phyloP scores from a whole-genome alignment of 176 grass and related monocot species.

The Phyllostachys edulis region DNA sequence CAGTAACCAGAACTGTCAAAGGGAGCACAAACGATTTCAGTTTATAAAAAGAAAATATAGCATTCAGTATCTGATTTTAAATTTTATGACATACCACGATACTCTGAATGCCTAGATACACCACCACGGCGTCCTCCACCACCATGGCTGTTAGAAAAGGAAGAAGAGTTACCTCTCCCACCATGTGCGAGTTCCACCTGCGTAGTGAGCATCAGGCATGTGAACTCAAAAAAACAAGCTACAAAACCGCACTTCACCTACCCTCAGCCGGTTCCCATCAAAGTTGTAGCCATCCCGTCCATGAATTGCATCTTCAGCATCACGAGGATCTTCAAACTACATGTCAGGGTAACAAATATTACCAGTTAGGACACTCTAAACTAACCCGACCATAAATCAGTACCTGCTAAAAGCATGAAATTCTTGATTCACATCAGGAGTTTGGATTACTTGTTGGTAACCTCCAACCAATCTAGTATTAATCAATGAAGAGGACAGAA shows the following conservation, averaged over 20 bases:
- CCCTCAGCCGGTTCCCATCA: conserved; percentile 68
- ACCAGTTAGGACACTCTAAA: background rate
- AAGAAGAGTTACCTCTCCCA: conserved; percentile 60
- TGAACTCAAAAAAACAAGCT: background rate
- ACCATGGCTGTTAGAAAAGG: conserved; percentile 40
- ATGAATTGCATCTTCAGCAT: conserved; percentile 78
- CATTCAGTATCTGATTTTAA: background rate
- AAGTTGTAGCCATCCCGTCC: conserved; percentile 79
- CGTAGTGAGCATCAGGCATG: background rate
- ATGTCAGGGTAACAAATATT: background rate
- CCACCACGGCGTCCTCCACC: conserved; percentile 56
- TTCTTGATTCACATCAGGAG: background rate
- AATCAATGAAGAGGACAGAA: background rate
- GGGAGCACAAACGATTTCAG: background rate
- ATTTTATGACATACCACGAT: conserved; percentile 52
- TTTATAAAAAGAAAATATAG: background rate
- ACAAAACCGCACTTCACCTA: conserved; percentile 19
- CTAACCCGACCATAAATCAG: background rate
- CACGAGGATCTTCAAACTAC: conserved; percentile 74
- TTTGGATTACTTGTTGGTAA: background rate
- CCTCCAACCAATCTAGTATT: background rate
- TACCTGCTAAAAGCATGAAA: background rate
- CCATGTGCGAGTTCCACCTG: conserved; percentile 89
- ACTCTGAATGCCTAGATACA: conserved; percentile 72
- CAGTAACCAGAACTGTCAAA: conserved; percentile 64